Percentiles rank a stretch among this genome's conserved stretches.
Conservation (phyloP, 73 alveolate genomes). For the Strombidium stylifer region DNA sequence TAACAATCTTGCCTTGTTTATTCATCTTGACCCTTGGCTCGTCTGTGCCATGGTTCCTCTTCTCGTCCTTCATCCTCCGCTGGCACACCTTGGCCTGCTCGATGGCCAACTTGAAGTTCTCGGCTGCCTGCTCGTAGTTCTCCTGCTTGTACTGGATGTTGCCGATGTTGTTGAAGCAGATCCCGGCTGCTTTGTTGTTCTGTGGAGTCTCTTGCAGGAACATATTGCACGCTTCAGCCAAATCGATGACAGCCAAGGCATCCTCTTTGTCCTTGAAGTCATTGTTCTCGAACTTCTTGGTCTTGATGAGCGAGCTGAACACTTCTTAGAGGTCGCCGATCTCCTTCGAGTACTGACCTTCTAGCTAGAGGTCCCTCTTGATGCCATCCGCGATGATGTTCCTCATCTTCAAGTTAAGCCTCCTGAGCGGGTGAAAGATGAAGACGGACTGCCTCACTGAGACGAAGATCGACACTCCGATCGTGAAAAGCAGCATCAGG, state of each 20-base stretch:
- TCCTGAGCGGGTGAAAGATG: constrained; percentile 20
- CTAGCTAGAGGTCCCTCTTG: neutral
- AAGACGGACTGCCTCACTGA: too few species aligned
- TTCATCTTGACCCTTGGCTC: too few species aligned
- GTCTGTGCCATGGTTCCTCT: too few species aligned
- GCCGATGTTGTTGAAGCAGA: constrained; percentile 64
- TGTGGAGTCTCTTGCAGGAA: constrained; percentile 26
- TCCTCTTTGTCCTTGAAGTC: constrained; percentile 37
- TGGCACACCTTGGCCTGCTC: neutral
- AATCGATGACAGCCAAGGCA: constrained; percentile 49
- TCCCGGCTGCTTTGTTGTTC: constrained; percentile 52
- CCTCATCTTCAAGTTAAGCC: constrained; percentile 6
- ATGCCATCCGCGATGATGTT: neutral
- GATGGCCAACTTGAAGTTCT: constrained; percentile 31
- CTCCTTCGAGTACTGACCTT: neutral
- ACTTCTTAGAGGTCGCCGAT: constrained; percentile 12
- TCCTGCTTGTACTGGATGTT: constrained; percentile 44
- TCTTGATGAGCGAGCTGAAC: constrained; percentile 19
- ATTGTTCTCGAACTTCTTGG: constrained; percentile 38
- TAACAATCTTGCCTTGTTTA: too few species aligned
- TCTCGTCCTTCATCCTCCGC: neutral
- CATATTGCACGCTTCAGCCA: constrained; percentile 48
- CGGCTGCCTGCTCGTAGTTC: constrained; percentile 46
- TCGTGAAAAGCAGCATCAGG: too few species aligned
- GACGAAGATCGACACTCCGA: too few species aligned